Evolutionary conservation across 768 basidiomycete species (phyloP), one percentile per base, ranked within the genome.

Genomic region (Lactarius indigo): DNA sequence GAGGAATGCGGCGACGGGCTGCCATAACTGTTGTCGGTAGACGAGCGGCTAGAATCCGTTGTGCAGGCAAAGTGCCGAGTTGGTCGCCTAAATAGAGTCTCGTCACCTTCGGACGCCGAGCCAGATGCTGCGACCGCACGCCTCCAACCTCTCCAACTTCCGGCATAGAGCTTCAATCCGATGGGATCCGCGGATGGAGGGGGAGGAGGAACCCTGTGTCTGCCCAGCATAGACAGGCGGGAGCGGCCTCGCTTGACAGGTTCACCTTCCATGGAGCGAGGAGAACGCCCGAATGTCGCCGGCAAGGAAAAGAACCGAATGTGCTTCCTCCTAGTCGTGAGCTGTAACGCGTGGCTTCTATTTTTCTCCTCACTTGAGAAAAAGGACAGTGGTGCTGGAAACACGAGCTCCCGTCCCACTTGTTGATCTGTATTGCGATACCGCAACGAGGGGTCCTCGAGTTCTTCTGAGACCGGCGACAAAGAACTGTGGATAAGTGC

Each of bases 321-420:
- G 47, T 57, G 55, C 31, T 13, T 54, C 26, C n/a, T 64, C 41
- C n/a, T 63, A 9, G 5, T n/a, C 26, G 52, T 33, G 31, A 15
- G 26, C 31, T 18, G 52, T 28, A 28, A n/a, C 1, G 42, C 31
- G 30, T 62, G 64, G 44, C 41, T 50, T 17, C 61, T 59, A 18
- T 33, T 33, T 17, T 58, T 66, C 5, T 23, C 50, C 10, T 70
- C 64, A 28, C 35, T 31, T 20, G 64, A 56, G 44, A 74, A 68
- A 68, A 83, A 85, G 17, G 87, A 87, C 5, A 93, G 79, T 0
- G 91, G 91, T 7, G 89, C 84, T 28, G 91, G 91, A 74, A 92
- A 92, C 10, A 82, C 84, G 64, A 93, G 82, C 69, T 90, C 85
- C 56, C 86, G 79, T 44, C 79, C 74, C 44, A 68, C 75, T 65